phyloP scores from a whole-genome alignment of 2,329 filamentous ascomycete species.

The Colletotrichum tamarilloi region DNA sequence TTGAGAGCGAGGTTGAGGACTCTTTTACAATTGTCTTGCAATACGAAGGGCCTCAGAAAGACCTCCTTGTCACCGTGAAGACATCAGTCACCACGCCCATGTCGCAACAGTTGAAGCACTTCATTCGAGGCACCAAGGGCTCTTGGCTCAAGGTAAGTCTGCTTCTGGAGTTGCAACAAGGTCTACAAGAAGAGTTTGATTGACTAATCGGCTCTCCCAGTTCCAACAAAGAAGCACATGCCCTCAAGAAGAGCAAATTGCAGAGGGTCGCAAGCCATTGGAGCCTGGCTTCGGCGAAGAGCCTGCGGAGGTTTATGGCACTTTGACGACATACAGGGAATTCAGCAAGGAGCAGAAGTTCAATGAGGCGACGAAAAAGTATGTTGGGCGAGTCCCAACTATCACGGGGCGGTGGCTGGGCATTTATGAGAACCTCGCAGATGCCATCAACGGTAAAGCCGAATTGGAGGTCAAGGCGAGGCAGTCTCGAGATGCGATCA shows the following conservation, averaged over 20 bases:
- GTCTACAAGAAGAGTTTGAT: background rate
- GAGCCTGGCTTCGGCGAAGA: slow-evolving; percentile 49
- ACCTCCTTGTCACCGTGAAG: slow-evolving; percentile 68
- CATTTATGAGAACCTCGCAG: slow-evolving; percentile 53
- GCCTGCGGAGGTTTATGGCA: slow-evolving; percentile 41
- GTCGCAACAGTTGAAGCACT: slow-evolving; percentile 69
- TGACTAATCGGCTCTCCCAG: slow-evolving; percentile 1
- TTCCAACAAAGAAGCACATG: slow-evolving; percentile 43
- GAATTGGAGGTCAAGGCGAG: slow-evolving; percentile 52
- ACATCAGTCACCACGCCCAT: slow-evolving; percentile 69
- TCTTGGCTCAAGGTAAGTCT: slow-evolving; percentile 51
- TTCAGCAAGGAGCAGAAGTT: slow-evolving; percentile 45
- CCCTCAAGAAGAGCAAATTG: slow-evolving; percentile 49
- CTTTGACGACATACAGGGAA: slow-evolving; percentile 49
- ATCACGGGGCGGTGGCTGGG: slow-evolving; percentile 51
- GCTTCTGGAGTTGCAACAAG: too few relatives aligned
- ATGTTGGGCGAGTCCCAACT: slow-evolving; percentile 50
- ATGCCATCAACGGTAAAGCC: slow-evolving; percentile 50
- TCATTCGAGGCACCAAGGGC: slow-evolving; percentile 71
- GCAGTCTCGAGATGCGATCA: slow-evolving; percentile 50
- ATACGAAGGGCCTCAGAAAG: slow-evolving; percentile 57
- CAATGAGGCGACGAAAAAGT: slow-evolving; percentile 45
- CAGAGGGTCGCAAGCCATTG: slow-evolving; percentile 40
- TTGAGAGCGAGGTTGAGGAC: slow-evolving; percentile 56
- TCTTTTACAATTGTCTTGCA: slow-evolving; percentile 68